phyloP scores from a whole-genome alignment of 2,329 filamentous ascomycete species.

The Verticillium tricorpus region DNA sequence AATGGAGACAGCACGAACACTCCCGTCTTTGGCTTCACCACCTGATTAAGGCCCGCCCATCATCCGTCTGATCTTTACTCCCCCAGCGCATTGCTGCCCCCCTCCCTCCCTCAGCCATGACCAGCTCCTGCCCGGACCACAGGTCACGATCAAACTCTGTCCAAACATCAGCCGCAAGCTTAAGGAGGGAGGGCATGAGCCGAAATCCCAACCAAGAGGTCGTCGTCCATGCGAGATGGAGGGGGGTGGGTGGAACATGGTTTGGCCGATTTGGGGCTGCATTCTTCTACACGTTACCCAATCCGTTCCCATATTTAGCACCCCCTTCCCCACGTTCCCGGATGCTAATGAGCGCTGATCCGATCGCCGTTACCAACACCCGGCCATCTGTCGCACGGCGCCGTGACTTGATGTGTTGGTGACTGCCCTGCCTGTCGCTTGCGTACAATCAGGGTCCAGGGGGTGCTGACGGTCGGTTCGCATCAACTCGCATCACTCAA shows the following conservation, averaged over 20 bases:
- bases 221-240: neutral
- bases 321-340: constrained; percentile 1
- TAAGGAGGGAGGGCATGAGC: neutral
- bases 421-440: neutral
- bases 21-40: neutral
- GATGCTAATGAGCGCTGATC: neutral
- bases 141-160: neutral
- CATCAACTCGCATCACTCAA: neutral
- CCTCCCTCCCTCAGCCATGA: neutral
- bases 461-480: neutral
- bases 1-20: neutral
- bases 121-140: neutral
- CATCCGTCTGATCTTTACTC: neutral
- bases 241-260: neutral
- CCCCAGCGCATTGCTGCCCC: neutral
- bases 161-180: neutral
- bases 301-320: neutral
- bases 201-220: neutral
- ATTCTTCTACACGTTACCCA: neutral
- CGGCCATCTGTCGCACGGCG: neutral
- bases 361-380: neutral
- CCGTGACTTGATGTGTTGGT: neutral
- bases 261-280: neutral
- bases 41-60: neutral
- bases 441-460: neutral